Percentiles rank a stretch among this genome's conserved stretches.
Conservation (phyloP, 2,329 filamentous ascomycete genomes). For the Exophiala calicioides region DNA sequence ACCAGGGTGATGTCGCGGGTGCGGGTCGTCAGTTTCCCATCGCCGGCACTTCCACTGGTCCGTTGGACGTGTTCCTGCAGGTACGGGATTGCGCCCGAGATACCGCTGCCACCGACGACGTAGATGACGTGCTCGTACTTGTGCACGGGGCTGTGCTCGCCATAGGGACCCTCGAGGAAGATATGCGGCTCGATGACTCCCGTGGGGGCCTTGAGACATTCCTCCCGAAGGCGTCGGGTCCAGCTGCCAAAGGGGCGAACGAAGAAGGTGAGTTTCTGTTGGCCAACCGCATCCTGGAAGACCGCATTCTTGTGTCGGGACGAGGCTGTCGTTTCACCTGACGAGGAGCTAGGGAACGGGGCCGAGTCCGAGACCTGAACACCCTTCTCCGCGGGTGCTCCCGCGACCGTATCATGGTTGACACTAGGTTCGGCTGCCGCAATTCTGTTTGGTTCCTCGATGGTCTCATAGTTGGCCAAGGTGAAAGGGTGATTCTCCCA, state of each 20-base stretch:
- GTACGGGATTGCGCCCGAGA: conserved; percentile 50
- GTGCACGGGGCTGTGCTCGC: conserved; percentile 44
- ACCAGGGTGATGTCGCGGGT: conserved; percentile 36
- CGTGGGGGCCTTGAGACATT: conserved; percentile 36
- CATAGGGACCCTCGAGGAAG: conserved; percentile 55
- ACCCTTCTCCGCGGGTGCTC: conserved; percentile 23
- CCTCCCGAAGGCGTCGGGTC: conserved; percentile 48
- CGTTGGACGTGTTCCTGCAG: conserved; percentile 31
- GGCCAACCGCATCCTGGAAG: conserved; percentile 14
- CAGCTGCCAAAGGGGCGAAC: conserved; percentile 55
- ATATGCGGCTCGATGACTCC: conserved; percentile 38
- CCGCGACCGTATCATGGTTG: conserved; percentile 10
- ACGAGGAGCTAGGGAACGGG: conserved; percentile 6
- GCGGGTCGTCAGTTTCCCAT: conserved; percentile 12
- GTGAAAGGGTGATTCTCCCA: conserved; percentile 58
- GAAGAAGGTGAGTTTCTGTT: conserved; percentile 48
- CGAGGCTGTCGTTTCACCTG: conserved; percentile 6
- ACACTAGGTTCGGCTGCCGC: conserved; percentile 20
- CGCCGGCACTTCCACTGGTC: background rate
- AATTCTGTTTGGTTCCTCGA: background rate
- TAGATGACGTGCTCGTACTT: conserved; percentile 55
- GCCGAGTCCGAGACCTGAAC: conserved; percentile 3
- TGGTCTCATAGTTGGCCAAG: conserved; percentile 36
- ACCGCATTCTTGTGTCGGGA: background rate
- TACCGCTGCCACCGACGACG: conserved; percentile 41